Base-by-base conservation (phyloP, 352 stramenopile genomes). In the Globisporangium paroecandrum region DNA sequence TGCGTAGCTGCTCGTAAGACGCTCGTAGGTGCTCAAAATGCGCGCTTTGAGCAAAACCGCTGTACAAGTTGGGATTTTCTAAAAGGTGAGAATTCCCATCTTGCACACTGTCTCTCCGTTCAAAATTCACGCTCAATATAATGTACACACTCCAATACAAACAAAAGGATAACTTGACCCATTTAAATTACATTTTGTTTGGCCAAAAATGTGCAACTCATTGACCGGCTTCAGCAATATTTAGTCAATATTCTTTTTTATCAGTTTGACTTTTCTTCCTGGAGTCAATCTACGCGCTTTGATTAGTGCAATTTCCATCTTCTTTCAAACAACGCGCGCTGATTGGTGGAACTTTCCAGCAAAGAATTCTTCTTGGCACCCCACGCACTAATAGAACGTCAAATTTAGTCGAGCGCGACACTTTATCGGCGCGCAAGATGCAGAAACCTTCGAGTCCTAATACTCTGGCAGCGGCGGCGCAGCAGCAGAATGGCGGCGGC, bases 371-470 rank as follows among this genome's bases (percentile, higher is more conserved):
- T 47, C 5, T n/a, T 2, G 4, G 0, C 18, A 51, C 43, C n/a
- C 18, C 18, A 51, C 43, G 43, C 82, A 64, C 72, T 76, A 78
- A 81, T 83, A 87, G 77, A 78, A 80, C 73, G 78, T 73, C 76
- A 75, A 88, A 89, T 76, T 91, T 89, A 82, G 83, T 85, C 64
- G 13, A 12, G 12, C 22, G 0, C 10, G 56, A 62, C 20, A 49
- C 12, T 62, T 62, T 22, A 49, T 62, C 29, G 27, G 8, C 22
- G 36, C 29, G 49, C 29, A 77, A 72, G 69, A 82, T 81, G 79
- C 73, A 81, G 64, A 87, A 90, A 88, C 82, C 83, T 92, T 89
- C 83, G 71, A 93, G 82, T 89, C 79, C 85, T 91, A 86, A 93
- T 93, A 93, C 79, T 63, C 70, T 54, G 20, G 22, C 27, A n/a